phyloP scores from a whole-genome alignment of 2,329 filamentous ascomycete species.

The Xylariaceae sp. region DNA sequence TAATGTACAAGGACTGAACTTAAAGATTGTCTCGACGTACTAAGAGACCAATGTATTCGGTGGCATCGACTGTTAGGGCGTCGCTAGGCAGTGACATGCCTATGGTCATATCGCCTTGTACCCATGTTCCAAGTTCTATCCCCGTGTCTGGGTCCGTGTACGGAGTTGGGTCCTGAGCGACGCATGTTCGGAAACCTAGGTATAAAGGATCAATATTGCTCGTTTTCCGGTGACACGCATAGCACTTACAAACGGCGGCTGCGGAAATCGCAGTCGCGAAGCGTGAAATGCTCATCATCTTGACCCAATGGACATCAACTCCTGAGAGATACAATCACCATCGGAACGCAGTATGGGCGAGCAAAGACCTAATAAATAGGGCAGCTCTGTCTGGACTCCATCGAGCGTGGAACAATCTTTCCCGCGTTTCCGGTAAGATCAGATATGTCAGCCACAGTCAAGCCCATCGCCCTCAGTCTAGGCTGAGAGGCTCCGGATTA shows the following conservation, averaged over 20 bases:
- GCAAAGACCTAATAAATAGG: slow-evolving; percentile 26
- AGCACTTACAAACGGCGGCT: slow-evolving; percentile 28
- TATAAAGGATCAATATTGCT: slow-evolving; percentile 18
- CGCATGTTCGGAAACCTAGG: slow-evolving; percentile 26
- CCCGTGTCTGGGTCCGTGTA: slow-evolving; percentile 32
- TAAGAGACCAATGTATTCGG: slow-evolving; percentile 31
- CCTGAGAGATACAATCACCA: too few species aligned
- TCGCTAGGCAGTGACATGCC: slow-evolving; percentile 30
- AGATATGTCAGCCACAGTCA: slow-evolving; percentile 22
- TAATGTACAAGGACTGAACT: slow-evolving; percentile 2
- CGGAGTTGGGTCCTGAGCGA: slow-evolving; percentile 26
- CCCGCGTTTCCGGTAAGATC: slow-evolving; percentile 27
- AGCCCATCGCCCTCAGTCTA: slow-evolving; percentile 3
- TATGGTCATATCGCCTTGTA: slow-evolving; percentile 25
- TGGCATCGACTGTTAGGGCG: slow-evolving; percentile 29
- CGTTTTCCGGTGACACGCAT: not conserved
- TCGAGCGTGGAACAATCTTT: slow-evolving; percentile 17
- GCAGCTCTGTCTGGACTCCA: slow-evolving; percentile 9
- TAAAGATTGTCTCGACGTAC: slow-evolving; percentile 19
- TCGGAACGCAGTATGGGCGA: slow-evolving; percentile 8
- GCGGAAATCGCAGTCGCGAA: slow-evolving; percentile 30
- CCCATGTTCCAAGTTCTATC: slow-evolving; percentile 32
- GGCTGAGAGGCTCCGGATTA: slow-evolving; percentile 15
- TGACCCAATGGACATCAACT: slow-evolving; percentile 8
- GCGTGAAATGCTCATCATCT: slow-evolving; percentile 30